Evolutionary conservation across 2,329 filamentous ascomycete genomes (phyloP), one percentile per base, ranked within the genome.

Genomic region (Fragosphaeria purpurea): DNA sequence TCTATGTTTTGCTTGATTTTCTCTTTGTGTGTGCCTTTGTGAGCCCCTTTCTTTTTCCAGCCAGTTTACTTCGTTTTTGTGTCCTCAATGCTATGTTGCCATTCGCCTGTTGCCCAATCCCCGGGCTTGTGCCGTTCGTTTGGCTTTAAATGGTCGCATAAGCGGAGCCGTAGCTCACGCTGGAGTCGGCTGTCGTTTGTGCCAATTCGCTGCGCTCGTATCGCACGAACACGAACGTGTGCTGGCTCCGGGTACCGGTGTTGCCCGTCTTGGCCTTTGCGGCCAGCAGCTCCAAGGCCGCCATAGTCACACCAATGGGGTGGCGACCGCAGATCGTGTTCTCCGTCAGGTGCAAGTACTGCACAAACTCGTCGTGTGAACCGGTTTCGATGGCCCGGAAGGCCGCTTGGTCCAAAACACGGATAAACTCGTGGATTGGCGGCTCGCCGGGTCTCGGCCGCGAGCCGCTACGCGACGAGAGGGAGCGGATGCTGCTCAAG

Each of bases 241-340:
- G 45, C 30, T 48, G 30, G 7, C 41, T 37, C 39, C 31, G 5
- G 8, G 32, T 8, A 34, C 41, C 22, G 12, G 22, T 32, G 10
- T 32, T 40, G 3, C 34, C 38, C 7, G 4, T 31, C 7, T 31
- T 44, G 7, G 13, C 38, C 48, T 71, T 67, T 30, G 65, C 62
- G 1, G 68, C 65, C 35, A 87, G 62, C 46, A 74, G 69, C 68
- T 96, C 90, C 53, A 97, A 67, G 0, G 85, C 89, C 0, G 90
- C 88, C 88, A 98, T 89, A 39, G 86, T 78, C 4, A 97, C 84
- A 0, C 93, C 90, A 59, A 98, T 97, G 0, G 93, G 93, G 69
- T 98, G 93, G 46, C 91, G 76, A 4, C 93, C 93, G 62, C 93
- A 98, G 0, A 98, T 88, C 0, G 93, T 96, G 60, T 98, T 98